Evolutionary conservation across 2,329 filamentous ascomycete genomes (phyloP), one percentile per base, ranked within the genome.

Genomic region (Drechslera avenae): DNA sequence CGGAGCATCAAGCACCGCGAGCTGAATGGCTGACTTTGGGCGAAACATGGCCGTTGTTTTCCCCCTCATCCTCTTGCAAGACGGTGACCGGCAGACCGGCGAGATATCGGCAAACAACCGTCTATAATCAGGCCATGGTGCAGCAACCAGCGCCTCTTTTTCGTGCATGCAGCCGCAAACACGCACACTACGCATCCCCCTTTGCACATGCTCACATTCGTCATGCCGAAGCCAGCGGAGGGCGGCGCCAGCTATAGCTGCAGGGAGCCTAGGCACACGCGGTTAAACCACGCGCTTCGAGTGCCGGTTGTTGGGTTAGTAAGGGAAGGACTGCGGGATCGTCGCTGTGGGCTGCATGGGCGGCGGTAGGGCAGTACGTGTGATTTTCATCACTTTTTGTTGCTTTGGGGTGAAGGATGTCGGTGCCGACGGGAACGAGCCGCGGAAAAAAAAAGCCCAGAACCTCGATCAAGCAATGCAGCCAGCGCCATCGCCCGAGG

Each of bases 1-100:
- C 57, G 61, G 62, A 53, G 51, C 47, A 66, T 63, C 53, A 52
- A 50, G 23, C 43, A 62, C 62, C 61, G 61, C 46, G 51, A 14
- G 43, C 48, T 48, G 41, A 39, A 43, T 59, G 32, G 43, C 26
- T 28, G 10, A 28, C 26, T 28, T 35, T 46, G 37, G 40, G 40
- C 41, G 28, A 42, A 33, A 18, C 23, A 16, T 46, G 44, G 42
- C 39, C 52, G 49, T 47, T 44, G 46, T 35, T n/a, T n/a, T n/a
- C n/a, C n/a, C 8, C 33, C 33, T 36, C 33, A 2, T 18, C 34
- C 3, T 30, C 26, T 32, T 26, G 31, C 34, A 18, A 46, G 36
- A 30, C 17, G 32, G 36, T 30, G 40, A 52, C 30, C 41, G 33
- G 32, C 34, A 37, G 43, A 42, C 37, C 48, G 48, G 48, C 43